Evolutionary conservation across 148 eudicot genomes (phyloP).

Genomic region (Vaccinium darrowii): DNA sequence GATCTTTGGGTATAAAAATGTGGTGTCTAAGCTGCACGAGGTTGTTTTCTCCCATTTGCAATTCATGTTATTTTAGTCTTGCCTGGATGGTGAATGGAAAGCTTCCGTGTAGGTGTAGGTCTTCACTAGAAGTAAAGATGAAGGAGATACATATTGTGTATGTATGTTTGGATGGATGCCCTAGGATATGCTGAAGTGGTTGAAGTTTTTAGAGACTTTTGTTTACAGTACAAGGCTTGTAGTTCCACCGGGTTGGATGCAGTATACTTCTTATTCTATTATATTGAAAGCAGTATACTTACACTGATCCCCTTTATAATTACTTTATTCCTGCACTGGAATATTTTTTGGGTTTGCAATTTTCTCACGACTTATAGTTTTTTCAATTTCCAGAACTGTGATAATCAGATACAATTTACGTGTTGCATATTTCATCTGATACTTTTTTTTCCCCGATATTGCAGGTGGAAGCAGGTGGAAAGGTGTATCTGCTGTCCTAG

Average conservation of each 20-base stretch:
- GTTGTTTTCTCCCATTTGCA: not conserved
- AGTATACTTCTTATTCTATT: not conserved
- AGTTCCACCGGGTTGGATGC: not conserved
- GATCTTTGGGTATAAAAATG: not conserved
- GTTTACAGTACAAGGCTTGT: not conserved
- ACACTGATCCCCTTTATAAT: not conserved
- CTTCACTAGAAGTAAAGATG: not conserved
- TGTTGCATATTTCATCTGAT: not conserved
- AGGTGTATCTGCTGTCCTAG: not conserved
- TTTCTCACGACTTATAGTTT: not conserved
- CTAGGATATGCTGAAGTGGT: not conserved
- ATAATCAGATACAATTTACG: not conserved
- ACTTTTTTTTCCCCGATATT: not conserved
- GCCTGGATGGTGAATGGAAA: not conserved
- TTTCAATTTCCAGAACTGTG: not conserved
- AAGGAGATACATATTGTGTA: not conserved
- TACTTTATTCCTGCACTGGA: not conserved
- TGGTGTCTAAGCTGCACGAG: not conserved
- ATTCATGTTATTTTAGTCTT: not conserved
- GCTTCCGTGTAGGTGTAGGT: not conserved
- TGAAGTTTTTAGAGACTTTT: not conserved
- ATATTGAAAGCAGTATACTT: not conserved
- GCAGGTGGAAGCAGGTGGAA: slow-evolving; percentile 11
- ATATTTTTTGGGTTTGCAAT: not conserved
- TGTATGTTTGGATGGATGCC: not conserved